Evolutionary conservation across 139 green algal genomes (phyloP).

Genomic region (Desmodesmus armatus): DNA sequence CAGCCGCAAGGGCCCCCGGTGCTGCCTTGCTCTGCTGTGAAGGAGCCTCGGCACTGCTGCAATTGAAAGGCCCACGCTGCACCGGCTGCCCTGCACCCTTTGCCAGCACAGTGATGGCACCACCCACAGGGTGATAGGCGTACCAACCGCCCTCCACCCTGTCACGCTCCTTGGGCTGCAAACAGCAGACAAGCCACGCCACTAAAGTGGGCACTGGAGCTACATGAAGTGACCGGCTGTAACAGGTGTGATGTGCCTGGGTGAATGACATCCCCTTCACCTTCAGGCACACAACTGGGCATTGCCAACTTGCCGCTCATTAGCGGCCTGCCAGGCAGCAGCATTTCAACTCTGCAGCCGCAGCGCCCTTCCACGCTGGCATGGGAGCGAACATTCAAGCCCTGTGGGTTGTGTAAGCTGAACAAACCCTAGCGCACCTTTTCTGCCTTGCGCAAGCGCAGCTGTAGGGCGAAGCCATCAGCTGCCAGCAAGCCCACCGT

Average conservation of each 20-base stretch:
- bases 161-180: constrained; percentile 66
- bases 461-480: constrained; percentile 64
- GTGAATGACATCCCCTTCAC: too few species aligned
- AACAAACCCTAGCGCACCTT: constrained; percentile 19
- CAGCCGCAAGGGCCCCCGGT: too few species aligned
- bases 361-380: too few species aligned
- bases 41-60: too few species aligned
- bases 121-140: constrained; percentile 71
- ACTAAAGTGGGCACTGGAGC: not conserved
- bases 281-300: too few species aligned
- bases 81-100: too few species aligned
- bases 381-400: too few species aligned
- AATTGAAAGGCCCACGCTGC: too few species aligned
- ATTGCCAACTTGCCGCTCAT: not conserved
- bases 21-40: too few species aligned
- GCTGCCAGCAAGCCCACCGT: constrained; percentile 68
- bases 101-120: constrained; percentile 69
- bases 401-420: constrained; percentile 36
- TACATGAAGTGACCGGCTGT: not conserved
- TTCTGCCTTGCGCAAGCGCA: constrained; percentile 67
- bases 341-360: not conserved
- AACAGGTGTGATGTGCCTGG: too few species aligned
- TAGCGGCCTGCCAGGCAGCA: too few species aligned
- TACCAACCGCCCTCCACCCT: constrained; percentile 68
- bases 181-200: not conserved